These are phyloP conservation scores for Macrophomina pseudophaseolina DNA, from an alignment of 2,329 filamentous ascomycete species.

Conservation along the genomic window DNA sequence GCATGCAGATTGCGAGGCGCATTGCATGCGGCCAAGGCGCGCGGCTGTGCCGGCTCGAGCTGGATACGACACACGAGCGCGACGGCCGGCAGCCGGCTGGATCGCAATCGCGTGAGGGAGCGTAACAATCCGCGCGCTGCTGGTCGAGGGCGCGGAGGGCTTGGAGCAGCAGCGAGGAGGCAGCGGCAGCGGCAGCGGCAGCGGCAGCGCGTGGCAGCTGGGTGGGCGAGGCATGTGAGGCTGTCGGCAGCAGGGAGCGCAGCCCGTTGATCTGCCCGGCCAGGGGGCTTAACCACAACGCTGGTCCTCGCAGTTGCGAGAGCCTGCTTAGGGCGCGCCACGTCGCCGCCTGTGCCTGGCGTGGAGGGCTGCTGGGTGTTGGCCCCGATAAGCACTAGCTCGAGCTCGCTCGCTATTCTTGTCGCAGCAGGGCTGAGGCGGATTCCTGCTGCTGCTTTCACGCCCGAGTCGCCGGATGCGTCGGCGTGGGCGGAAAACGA, in stretches of 20 bases:
- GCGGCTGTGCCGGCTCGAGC: slow-evolving; percentile 11
- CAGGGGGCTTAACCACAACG: slow-evolving; percentile 14
- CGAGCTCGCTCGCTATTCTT: slow-evolving; percentile 23
- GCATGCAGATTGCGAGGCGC: slow-evolving; percentile 18
- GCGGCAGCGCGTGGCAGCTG: not conserved
- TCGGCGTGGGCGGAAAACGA: slow-evolving; percentile 9
- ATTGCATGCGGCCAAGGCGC: slow-evolving; percentile 13
- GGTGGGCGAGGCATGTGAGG: not conserved
- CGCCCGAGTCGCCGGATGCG: slow-evolving; percentile 18
- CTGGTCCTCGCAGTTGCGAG: slow-evolving; percentile 12
- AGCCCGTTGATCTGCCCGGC: too few species aligned
- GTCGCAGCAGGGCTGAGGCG: slow-evolving; percentile 21
- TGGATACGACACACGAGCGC: slow-evolving; percentile 19
- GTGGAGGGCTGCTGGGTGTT: slow-evolving; percentile 15
- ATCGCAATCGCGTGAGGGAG: not conserved
- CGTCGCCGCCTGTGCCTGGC: slow-evolving; percentile 21
- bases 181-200: not conserved
- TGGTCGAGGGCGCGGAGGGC: not conserved
- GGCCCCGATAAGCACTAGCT: slow-evolving; percentile 17
- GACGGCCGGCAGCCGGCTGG: slow-evolving; percentile 13
- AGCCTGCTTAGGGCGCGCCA: slow-evolving; percentile 23
- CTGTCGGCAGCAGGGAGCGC: slow-evolving; percentile 3
- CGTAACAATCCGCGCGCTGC: not conserved
- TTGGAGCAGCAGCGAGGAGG: not conserved
- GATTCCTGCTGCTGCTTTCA: slow-evolving; percentile 11